These are phyloP conservation scores for Apiotrichum gamsii DNA, from an alignment of 1,284 basidiomycete genomes.

Conservation along the genomic window DNA sequence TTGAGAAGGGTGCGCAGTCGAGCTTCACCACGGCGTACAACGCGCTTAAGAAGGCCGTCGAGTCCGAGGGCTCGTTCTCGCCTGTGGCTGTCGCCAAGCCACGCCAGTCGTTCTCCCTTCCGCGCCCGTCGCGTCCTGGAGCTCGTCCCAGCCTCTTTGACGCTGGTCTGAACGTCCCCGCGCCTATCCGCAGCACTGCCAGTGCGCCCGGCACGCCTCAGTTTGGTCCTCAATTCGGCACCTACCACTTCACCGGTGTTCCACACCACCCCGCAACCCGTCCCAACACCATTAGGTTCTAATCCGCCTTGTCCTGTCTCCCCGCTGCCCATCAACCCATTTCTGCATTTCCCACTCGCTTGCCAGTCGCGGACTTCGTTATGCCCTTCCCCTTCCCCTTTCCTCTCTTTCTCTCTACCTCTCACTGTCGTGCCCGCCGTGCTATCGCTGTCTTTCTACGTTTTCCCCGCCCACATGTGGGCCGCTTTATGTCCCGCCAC, in stretches of 20 bases:
- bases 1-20: constrained; percentile 46
- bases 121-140: neutral
- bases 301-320: neutral
- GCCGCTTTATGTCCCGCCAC: neutral
- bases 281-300: constrained; percentile 9
- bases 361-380: neutral
- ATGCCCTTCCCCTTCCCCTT: neutral
- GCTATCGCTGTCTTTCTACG: no score
- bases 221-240: constrained; percentile 3
- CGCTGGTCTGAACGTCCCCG: constrained; percentile 3
- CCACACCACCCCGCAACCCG: constrained; percentile 1
- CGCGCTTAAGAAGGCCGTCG: constrained; percentile 7
- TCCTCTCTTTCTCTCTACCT: neutral
- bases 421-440: neutral
- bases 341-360: neutral
- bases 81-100: neutral
- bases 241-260: constrained; percentile 2
- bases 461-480: neutral
- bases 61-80: constrained; percentile 1
- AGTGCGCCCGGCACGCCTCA: constrained; percentile 8
- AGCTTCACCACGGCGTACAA: constrained; percentile 37
- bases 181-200: constrained; percentile 19
- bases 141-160: constrained; percentile 7
- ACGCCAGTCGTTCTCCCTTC: constrained; percentile 7
- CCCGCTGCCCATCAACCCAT: neutral